These are phyloP conservation scores for Escallonia rubra DNA, from an alignment of 129 eudicot species.

Conservation along the genomic window DNA sequence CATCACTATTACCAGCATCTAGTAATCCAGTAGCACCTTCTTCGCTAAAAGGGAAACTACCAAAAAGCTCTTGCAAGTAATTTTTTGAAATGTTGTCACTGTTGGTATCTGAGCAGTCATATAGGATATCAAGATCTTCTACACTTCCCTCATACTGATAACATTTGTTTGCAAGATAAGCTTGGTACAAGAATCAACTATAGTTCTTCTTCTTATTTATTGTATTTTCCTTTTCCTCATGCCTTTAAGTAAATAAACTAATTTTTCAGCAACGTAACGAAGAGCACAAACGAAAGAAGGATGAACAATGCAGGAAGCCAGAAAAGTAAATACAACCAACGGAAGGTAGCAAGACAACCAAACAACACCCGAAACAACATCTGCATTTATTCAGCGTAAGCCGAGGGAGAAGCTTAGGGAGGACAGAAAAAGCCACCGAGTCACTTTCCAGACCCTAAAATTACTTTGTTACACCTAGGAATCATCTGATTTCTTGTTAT, in stretches of 20 bases:
- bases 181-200: not conserved
- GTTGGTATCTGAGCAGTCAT: constrained; percentile 40
- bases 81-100: constrained; percentile 61
- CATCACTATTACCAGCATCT: constrained; percentile 50
- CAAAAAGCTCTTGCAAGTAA: constrained; percentile 82
- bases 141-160: constrained; percentile 8
- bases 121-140: constrained; percentile 23
- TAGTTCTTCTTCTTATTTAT: not conserved
- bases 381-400: too few relatives aligned
- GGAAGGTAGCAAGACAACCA: too few relatives aligned
- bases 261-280: not conserved
- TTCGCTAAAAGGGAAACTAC: constrained; percentile 59
- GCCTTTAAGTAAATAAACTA: not conserved
- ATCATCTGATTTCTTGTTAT: too few relatives aligned
- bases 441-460: too few relatives aligned
- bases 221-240: not conserved
- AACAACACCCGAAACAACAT: too few relatives aligned
- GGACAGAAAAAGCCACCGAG: too few relatives aligned
- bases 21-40: constrained; percentile 29
- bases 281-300: not conserved
- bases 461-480: too few relatives aligned
- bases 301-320: not conserved
- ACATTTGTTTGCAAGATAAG: not conserved
- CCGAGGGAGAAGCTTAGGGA: too few relatives aligned
- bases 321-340: too few relatives aligned